Base-by-base conservation (phyloP, 2,329 filamentous ascomycete genomes). In the Epichloe hybrida region DNA sequence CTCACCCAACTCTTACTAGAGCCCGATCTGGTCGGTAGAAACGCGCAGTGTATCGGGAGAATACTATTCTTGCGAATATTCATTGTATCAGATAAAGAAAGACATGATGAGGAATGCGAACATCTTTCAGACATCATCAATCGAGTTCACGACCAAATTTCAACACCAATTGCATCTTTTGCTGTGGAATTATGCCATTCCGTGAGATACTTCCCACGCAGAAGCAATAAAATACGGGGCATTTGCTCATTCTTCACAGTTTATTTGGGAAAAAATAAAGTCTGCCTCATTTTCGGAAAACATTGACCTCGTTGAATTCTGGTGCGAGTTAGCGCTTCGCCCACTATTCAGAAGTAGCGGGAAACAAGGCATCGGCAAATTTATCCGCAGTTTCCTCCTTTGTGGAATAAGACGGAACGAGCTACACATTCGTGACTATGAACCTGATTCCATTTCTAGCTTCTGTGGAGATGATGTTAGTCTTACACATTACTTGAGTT, bases 181-280 rank as follows among this genome's bases (percentile, higher is more conserved):
- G 80, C 81, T 5, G 80, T 85, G 12, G 78, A 81, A 54, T 82
- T 83, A 36, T 77, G 78, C 6, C 83, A 87, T 57, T 84, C 80
- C 36, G 81, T 85, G 61, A 57, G 76, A 64, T 15, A 6, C 3
- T 7, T n/a, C 5, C 4, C 23, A 1, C 12, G 12, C 41, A 20
- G n/a, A 7, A 5, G 27, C 5, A 4, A 35, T 15, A 6, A n/a
- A 17, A 8, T 2, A 21, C 2, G 17, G 4, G 15, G 9, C 9
- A 38, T 17, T 6, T 39, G 38, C 55, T 59, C 34, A 60, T 59
- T 31, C 54, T 20, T 12, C 21, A 11, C 53, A 91, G 85, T 65
- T 95, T 3, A 68, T 95, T 3, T 96, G 89, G 88, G 93, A 88
- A 65, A 77, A 75, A 27, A 72, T 86, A n/a, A 84, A 89, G 49